A percentile compares a stretch with the other conserved stretches of the same genome.
Conservation (phyloP, 176 grass and related monocot species). For the Neostapfia colusana region DNA sequence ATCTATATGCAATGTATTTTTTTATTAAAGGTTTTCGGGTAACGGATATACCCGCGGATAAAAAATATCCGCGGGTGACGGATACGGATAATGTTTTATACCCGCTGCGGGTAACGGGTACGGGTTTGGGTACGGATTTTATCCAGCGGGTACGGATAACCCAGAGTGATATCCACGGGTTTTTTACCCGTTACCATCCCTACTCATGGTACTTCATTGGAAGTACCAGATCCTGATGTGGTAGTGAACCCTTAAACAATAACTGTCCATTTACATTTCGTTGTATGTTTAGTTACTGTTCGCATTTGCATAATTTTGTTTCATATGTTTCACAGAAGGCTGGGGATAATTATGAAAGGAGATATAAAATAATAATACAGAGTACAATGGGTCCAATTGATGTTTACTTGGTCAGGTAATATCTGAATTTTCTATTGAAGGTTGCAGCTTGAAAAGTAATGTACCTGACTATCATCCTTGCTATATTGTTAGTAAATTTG, state of each 20-base stretch:
- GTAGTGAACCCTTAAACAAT: slow-evolving; percentile 43
- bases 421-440: slow-evolving; percentile 6
- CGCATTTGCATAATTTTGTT: slow-evolving; percentile 18
- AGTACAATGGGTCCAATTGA: slow-evolving; percentile 91
- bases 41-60: too few relatives aligned
- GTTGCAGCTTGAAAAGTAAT: slow-evolving; percentile 7
- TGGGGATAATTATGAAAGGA: slow-evolving; percentile 68
- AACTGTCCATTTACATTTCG: neutral
- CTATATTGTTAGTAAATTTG: slow-evolving; percentile 63
- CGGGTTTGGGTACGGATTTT: too few relatives aligned
- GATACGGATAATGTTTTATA: too few relatives aligned
- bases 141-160: too few relatives aligned
- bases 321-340: slow-evolving; percentile 50
- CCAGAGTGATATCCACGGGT: too few relatives aligned
- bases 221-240: slow-evolving; percentile 90
- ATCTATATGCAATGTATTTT: too few relatives aligned
- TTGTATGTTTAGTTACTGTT: slow-evolving; percentile 15
- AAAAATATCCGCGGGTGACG: too few relatives aligned
- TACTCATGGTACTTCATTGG: slow-evolving; percentile 77
- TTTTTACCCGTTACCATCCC: too few relatives aligned
- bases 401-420: slow-evolving; percentile 95
- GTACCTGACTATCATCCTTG: slow-evolving; percentile 26
- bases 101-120: too few relatives aligned
- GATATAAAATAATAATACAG: slow-evolving; percentile 84
- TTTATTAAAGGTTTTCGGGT: too few relatives aligned